Conservation (phyloP, 768 basidiomycete species). For the Boletus insuetus region DNA sequence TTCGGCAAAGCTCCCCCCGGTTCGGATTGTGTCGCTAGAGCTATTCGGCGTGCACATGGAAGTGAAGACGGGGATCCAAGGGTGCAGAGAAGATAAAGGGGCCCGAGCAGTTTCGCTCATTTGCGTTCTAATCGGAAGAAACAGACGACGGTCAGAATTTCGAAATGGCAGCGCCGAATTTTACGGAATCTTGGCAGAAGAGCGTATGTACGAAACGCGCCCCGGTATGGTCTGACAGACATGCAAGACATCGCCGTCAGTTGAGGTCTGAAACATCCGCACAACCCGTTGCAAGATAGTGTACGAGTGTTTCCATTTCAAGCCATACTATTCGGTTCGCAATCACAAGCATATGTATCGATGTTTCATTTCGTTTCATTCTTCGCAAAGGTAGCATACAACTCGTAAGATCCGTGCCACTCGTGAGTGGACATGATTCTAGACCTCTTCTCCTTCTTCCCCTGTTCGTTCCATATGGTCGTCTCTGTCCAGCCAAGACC, state of each 20-base stretch:
- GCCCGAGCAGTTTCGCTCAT: background rate
- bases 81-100: background rate
- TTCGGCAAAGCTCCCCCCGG: background rate
- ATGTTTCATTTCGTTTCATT: conserved; percentile 47
- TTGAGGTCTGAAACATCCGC: conserved; percentile 13
- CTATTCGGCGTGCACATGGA: background rate
- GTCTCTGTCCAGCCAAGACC: conserved; percentile 14
- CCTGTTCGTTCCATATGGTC: conserved; percentile 11
- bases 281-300: background rate
- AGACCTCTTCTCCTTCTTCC: conserved; percentile 11
- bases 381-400: conserved; percentile 30
- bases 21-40: no score
- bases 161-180: background rate
- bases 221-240: conserved; percentile 13
- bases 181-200: conserved; percentile 17
- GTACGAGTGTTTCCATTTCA: background rate
- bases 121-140: conserved; percentile 5
- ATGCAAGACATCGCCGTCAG: background rate
- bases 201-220: no score
- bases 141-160: background rate
- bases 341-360: conserved; percentile 12
- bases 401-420: conserved; percentile 20
- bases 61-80: conserved; percentile 8
- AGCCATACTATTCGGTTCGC: background rate
- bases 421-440: conserved; percentile 11